These are phyloP conservation scores for Thermothielavioides terrestris DNA, from an alignment of 495 filamentous ascomycete species.

Conservation along the genomic window DNA sequence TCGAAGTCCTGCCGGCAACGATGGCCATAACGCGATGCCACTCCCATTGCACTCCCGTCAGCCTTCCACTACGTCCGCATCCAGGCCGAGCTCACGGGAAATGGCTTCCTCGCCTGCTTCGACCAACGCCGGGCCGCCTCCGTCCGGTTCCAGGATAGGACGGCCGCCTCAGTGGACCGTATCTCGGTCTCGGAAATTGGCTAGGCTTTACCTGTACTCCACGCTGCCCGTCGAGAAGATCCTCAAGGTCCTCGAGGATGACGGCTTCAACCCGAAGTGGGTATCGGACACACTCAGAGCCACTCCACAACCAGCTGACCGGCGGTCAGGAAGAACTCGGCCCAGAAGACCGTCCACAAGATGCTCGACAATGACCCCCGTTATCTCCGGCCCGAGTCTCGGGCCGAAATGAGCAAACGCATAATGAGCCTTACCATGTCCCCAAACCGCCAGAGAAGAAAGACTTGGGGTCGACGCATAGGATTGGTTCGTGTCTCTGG, in stretches of 20 bases:
- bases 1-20: not conserved
- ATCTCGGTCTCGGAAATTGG: constrained; percentile 35
- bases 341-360: constrained; percentile 40
- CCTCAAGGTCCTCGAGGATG: constrained; percentile 35
- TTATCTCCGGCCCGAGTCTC: constrained; percentile 38
- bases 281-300: not conserved
- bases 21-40: constrained; percentile 1
- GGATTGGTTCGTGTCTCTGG: not conserved
- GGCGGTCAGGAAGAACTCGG: constrained; percentile 34
- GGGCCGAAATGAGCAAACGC: constrained; percentile 34
- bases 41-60: constrained; percentile 2
- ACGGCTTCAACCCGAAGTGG: constrained; percentile 36
- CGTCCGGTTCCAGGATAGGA: constrained; percentile 29
- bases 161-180: constrained; percentile 39
- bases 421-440: constrained; percentile 25
- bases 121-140: constrained; percentile 5
- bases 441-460: constrained; percentile 10
- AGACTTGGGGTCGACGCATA: not conserved
- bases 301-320: no score
- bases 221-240: constrained; percentile 37
- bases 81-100: not conserved
- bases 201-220: constrained; percentile 38
- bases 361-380: constrained; percentile 41
- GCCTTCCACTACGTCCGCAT: not conserved
- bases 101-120: constrained; percentile 17